Base-by-base conservation (phyloP, 768 basidiomycete genomes). In the Mycena albidolilacea region DNA sequence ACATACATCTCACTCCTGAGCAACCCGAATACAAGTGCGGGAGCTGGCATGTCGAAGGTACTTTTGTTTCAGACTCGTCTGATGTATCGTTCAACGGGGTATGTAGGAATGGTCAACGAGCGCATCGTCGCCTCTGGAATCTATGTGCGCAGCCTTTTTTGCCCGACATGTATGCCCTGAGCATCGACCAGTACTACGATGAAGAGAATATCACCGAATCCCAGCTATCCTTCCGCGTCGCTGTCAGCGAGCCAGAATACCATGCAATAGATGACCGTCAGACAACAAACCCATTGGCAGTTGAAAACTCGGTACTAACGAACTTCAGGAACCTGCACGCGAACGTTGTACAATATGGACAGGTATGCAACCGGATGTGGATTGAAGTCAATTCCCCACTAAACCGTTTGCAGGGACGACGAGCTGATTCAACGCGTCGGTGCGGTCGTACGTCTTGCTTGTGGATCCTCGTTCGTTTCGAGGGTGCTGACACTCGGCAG, bases 21-120 rank as follows among this genome's bases (percentile, higher is more conserved):
- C 63, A 63, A 5, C 74, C 78, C 3, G 65, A 73, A 19, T 77
- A 76, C 59, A 17, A 37, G 6, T 74, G 78, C n/a, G 77, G 77
- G 8, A 64, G 39, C 15, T 79, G 78, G 78, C 77, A 79, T 48
- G 77, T 76, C 10, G 75, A 76, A 66, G 77, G 77, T 67, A 58
- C 55, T 39, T 35, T 14, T 66, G 46, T 35, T 5, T 63, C 30
- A 37, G 11, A 12, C 46, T 15, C 50, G 39, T 41, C 52, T 44
- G 14, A 19, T 6, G 9, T 8, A 19, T 64, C 46, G 5, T 2
- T 9, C 3, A 12, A 2, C 0, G 15, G 19, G 30, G 30, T 30
- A 30, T 1, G 19, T 38, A 75, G 74, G 74, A 12, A 75, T 71
- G 70, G 48, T 41, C 15, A 78, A 78, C 44, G 77, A 78, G 48